Evolutionary conservation across 352 stramenopile genomes (phyloP).

Genomic region (Plasmopara halstedii): DNA sequence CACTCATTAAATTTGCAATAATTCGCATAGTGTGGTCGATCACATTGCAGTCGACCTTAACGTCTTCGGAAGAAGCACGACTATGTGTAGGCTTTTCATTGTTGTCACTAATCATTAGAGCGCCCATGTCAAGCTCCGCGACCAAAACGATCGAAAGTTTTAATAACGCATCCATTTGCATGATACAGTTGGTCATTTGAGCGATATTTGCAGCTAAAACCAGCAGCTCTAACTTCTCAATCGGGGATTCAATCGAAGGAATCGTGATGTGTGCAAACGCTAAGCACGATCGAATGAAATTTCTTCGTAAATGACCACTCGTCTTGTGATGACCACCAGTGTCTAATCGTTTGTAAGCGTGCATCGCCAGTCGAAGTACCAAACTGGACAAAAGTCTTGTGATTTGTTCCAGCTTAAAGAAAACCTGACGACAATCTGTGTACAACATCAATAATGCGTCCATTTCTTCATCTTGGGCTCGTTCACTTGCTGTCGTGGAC

Average conservation of each 20-base stretch:
- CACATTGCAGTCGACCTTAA: too few species aligned
- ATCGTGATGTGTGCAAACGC: slow-evolving; percentile 88
- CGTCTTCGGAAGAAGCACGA: too few species aligned
- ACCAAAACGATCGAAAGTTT: slow-evolving; percentile 75
- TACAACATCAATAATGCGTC: slow-evolving; percentile 83
- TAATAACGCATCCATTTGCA: slow-evolving; percentile 82
- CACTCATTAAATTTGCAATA: slow-evolving; percentile 41
- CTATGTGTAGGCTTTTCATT: too few species aligned
- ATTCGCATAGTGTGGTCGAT: too few species aligned
- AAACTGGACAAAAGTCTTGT: slow-evolving; percentile 48
- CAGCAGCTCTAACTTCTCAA: slow-evolving; percentile 59
- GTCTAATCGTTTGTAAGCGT: slow-evolving; percentile 33
- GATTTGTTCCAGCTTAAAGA: slow-evolving; percentile 82
- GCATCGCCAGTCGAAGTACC: slow-evolving; percentile 56
- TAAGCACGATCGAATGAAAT: slow-evolving; percentile 86
- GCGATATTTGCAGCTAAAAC: slow-evolving; percentile 57
- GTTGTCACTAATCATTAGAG: too few species aligned
- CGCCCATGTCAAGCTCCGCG: slow-evolving; percentile 53
- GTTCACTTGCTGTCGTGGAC: slow-evolving; percentile 1
- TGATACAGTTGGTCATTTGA: slow-evolving; percentile 62
- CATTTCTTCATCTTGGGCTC: slow-evolving; percentile 52
- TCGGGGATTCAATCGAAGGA: slow-evolving; percentile 50
- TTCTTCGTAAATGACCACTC: slow-evolving; percentile 29
- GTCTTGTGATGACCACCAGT: slow-evolving; percentile 21
- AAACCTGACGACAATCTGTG: slow-evolving; percentile 78